These are phyloP conservation scores for Achlya hypogyna DNA, from an alignment of 352 stramenopile species.

Conservation along the genomic window DNA sequence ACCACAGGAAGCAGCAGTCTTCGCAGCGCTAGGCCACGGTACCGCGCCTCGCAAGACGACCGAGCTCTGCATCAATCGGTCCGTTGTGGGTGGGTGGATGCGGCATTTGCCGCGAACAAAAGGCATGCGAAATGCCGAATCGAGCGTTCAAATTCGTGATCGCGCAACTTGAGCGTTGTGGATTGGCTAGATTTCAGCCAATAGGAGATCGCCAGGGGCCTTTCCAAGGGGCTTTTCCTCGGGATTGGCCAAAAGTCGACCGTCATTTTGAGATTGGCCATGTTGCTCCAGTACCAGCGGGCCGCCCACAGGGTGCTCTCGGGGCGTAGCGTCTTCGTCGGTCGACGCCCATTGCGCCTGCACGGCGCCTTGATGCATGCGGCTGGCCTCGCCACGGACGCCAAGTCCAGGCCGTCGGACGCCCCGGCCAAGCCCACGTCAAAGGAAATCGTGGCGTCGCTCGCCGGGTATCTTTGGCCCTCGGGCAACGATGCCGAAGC, in stretches of 20 bases:
- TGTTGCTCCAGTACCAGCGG: neutral
- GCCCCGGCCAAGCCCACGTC: conserved; percentile 15
- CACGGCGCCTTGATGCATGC: neutral
- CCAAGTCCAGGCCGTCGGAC: conserved; percentile 22
- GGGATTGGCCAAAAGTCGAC: neutral
- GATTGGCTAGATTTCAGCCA: neutral
- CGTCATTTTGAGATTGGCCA: neutral
- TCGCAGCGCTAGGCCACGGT: too few species aligned
- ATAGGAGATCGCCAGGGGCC: neutral
- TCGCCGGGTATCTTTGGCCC: conserved; percentile 61
- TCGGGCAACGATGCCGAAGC: conserved; percentile 41
- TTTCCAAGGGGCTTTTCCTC: neutral
- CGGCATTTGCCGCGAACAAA: too few species aligned
- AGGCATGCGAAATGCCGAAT: neutral
- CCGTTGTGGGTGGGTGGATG: too few species aligned
- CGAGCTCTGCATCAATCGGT: too few species aligned
- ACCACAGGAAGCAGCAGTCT: too few species aligned
- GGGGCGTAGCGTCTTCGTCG: neutral
- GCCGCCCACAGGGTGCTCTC: neutral
- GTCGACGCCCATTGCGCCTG: neutral
- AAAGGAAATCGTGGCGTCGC: conserved; percentile 52
- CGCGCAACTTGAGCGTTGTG: neutral
- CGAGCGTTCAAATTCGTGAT: neutral
- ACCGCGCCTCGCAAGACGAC: too few species aligned
- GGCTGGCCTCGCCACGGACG: neutral